Percentiles rank a stretch among this genome's conserved stretches.
Evolutionary conservation across 2,329 filamentous ascomycete species (phyloP).

Genomic region (Venturia carpophila): DNA sequence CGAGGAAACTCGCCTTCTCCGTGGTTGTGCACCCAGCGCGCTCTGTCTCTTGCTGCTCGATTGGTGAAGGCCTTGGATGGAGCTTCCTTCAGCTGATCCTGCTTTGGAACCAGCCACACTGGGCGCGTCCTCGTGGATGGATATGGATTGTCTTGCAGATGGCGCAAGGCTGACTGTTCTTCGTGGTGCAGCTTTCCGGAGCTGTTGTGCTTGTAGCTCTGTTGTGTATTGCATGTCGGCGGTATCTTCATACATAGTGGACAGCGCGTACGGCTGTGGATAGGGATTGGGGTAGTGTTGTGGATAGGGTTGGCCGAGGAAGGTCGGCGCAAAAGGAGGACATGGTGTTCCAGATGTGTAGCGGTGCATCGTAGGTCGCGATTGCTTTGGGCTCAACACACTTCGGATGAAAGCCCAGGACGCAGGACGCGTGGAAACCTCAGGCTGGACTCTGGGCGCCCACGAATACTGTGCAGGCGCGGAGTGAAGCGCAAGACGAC

Average conservation of each 20-base stretch:
- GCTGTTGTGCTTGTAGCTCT: slow-evolving; percentile 26
- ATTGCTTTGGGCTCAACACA: slow-evolving; percentile 1
- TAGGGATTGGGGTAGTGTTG: slow-evolving; percentile 14
- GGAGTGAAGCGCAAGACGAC: neutral
- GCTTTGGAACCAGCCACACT: neutral
- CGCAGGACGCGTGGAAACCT: neutral
- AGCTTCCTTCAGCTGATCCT: neutral
- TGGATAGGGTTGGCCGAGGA: slow-evolving; percentile 2
- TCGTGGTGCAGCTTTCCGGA: slow-evolving; percentile 28
- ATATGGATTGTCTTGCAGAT: slow-evolving; percentile 3
- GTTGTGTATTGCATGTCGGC: slow-evolving; percentile 31
- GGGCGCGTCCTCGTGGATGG: slow-evolving; percentile 16
- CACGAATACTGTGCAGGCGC: neutral
- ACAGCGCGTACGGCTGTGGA: slow-evolving; percentile 8
- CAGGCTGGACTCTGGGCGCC: neutral
- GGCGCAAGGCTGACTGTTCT: slow-evolving; percentile 28
- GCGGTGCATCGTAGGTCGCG: slow-evolving; percentile 12
- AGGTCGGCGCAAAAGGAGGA: slow-evolving; percentile 10
- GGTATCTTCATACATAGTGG: slow-evolving; percentile 18
- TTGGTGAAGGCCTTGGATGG: neutral
- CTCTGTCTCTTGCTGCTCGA: slow-evolving; percentile 1
- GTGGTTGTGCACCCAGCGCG: slow-evolving; percentile 11
- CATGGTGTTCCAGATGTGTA: slow-evolving; percentile 17
- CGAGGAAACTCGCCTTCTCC: slow-evolving; percentile 1
- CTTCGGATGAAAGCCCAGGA: neutral